phyloP scores from a whole-genome alignment of 116 monocot genomes.

The Iris pallida region DNA sequence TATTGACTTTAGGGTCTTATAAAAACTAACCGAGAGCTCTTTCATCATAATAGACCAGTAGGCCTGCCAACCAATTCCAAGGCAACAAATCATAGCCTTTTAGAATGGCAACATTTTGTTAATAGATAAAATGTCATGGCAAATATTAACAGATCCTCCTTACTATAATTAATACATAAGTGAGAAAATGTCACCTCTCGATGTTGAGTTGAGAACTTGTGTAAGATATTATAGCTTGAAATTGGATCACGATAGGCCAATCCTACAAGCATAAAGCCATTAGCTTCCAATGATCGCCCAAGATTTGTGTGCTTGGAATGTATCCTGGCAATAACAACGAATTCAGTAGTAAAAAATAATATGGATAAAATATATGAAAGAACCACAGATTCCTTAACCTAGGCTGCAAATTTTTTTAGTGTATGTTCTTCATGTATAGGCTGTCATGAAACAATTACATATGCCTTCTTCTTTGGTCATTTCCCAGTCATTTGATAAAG shows the following conservation, averaged over 20 bases:
- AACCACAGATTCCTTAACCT: too few relatives aligned
- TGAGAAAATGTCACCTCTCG: constrained; percentile 45
- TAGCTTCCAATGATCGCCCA: constrained; percentile 68
- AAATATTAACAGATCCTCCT: too few relatives aligned
- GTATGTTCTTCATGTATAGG: too few relatives aligned
- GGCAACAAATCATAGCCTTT: not conserved
- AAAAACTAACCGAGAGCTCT: constrained; percentile 70
- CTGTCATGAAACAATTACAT: too few relatives aligned
- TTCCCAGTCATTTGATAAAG: too few relatives aligned
- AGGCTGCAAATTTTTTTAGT: too few relatives aligned
- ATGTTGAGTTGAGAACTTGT: constrained; percentile 63
- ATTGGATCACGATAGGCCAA: constrained; percentile 74
- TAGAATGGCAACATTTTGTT: not conserved
- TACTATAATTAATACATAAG: not conserved
- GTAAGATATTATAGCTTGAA: constrained; percentile 62
- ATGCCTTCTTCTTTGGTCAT: too few relatives aligned
- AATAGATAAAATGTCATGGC: not conserved
- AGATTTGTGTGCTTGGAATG: constrained; percentile 62
- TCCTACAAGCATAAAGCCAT: constrained; percentile 70
- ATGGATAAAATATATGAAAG: too few relatives aligned
- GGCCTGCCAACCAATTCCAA: constrained; percentile 30
- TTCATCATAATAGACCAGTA: constrained; percentile 81
- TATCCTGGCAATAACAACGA: constrained; percentile 29
- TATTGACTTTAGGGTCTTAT: constrained; percentile 53
- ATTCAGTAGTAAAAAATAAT: not conserved